A percentile compares a stretch with the other conserved stretches of the same genome.
Conservation (phyloP, 768 basidiomycete species). For the Boletellus ananiceps region DNA sequence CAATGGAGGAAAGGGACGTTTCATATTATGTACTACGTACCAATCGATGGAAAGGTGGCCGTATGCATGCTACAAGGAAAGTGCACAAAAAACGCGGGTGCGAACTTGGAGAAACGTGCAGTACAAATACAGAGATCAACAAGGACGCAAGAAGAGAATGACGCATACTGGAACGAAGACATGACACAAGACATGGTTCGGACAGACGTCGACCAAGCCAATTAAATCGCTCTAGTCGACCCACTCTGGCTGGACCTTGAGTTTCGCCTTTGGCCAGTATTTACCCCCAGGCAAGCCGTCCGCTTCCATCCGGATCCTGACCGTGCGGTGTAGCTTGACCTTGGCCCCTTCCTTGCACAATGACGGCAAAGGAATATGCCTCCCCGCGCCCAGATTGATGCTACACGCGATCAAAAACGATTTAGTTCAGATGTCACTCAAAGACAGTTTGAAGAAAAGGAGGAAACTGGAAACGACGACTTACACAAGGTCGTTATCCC, state of each 20-base stretch:
- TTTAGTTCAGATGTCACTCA: background rate
- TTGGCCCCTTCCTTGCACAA: constrained; percentile 29
- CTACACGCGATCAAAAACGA: background rate
- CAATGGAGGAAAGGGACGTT: no score
- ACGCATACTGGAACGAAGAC: no score
- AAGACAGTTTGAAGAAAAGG: no score
- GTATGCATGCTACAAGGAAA: no score
- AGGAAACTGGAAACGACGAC: background rate
- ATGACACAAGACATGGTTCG: no score
- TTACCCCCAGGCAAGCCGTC: constrained; percentile 26
- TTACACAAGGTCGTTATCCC: constrained; percentile 17
- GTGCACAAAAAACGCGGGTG: no score
- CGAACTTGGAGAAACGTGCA: background rate
- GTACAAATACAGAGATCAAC: background rate
- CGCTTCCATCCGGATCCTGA: constrained; percentile 50
- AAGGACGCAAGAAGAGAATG: background rate
- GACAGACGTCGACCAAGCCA: background rate
- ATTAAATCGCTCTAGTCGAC: constrained; percentile 29
- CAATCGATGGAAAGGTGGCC: no score
- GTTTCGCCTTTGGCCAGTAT: constrained; percentile 40
- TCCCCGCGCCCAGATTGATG: constrained; percentile 39
- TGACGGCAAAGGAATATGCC: constrained; percentile 39
- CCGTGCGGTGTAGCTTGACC: constrained; percentile 45
- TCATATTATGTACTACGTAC: no score
- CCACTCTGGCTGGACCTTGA: constrained; percentile 37